Base-by-base conservation (phyloP, 1,284 basidiomycete species). In the Mycena citricolor region DNA sequence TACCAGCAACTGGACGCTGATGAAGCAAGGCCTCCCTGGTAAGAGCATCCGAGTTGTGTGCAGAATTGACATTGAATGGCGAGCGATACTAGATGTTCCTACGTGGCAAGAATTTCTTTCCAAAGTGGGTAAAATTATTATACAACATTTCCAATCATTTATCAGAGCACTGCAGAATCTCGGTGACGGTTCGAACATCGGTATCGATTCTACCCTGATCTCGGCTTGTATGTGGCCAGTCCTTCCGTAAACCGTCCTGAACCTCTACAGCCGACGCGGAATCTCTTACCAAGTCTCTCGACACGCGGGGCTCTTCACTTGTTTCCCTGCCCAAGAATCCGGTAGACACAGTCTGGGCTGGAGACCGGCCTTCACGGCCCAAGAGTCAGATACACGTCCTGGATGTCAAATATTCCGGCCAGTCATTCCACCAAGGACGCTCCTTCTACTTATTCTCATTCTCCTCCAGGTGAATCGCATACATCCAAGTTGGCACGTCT, bases 21-120 rank as follows among this genome's bases (percentile, higher is more conserved):
- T 95, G 90, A 95, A 91, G 63, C 82, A 89, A 57, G 94, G 93
- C 5, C 61, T 91, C 22, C 80, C 81, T 64, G 82, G 88, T 83
- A 47, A 51, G 42, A 53, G 13, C 13, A 4, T 17, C n/a, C 22
- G 12, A 11, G 25, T 33, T 23, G 17, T 30, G 17, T n/a, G 11
- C 5, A 19, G n/a, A 25, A 14, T 30, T 30, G 28, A 14, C 16
- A 25, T 23, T 51, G 37, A 45, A 37, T 48, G 42, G 29, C 35
- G 54, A 12, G n/a, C n/a, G n/a, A n/a, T 33, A 22, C 32, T 20
- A 76, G 90, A 89, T 54, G 86, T 95, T 4, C 93, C 91, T 2
- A 89, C 89, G 3, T 97, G 95, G 94, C 81, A 88, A 54, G 83
- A 89, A 14, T 94, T 89, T 66, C 63, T 95, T 19, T 74, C 75